Evolutionary conservation across 2,329 filamentous ascomycete species (phyloP), one percentile per base, ranked within the genome.

Genomic region (Thelonectria olida): DNA sequence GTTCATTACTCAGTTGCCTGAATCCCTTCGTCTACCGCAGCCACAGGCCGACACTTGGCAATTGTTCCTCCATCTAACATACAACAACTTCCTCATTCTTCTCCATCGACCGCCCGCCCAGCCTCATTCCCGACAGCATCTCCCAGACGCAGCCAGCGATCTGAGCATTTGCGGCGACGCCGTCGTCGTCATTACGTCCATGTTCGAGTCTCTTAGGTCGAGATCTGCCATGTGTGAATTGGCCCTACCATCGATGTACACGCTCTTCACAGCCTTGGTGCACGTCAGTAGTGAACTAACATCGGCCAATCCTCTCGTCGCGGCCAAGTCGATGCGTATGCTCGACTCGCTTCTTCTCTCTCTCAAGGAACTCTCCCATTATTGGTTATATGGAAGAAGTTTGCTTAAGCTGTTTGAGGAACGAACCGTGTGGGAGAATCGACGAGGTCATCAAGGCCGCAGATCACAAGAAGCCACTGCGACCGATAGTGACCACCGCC

Each of bases 31-130:
- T 12, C 42, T 72, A 3, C 67, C 72, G 0, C 34, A 61, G 2
- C 28, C 69, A 1, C 52, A 67, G 15, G 66, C 67, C 2, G 65
- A 67, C 28, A 64, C 63, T 12, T 77, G 75, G 75, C 69, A 72
- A 44, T 68, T 70, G 4, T 74, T 65, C 10, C 71, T 77, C 19
- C 75, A 77, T 56, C 69, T 77, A 27, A 74, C 73, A 2, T 77
- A 76, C 53, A 75, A 76, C 52, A 74, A 74, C 59, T 73, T 75
- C 31, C 69, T 77, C 23, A 65, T 76, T n/a, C 67, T 77, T 2
- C 70, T 77, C 13, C 75, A 77, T 54, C 70, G 75, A 3, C 68
- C 73, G 5, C 64, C 70, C 1, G 74, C 74, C 2, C 59, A 57
- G 27, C 60, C 61, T 36, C 45, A 64, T 20, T 42, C 62, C 15